phyloP scores from a whole-genome alignment of 257 asterid species.

The Knoxia roxburghii region DNA sequence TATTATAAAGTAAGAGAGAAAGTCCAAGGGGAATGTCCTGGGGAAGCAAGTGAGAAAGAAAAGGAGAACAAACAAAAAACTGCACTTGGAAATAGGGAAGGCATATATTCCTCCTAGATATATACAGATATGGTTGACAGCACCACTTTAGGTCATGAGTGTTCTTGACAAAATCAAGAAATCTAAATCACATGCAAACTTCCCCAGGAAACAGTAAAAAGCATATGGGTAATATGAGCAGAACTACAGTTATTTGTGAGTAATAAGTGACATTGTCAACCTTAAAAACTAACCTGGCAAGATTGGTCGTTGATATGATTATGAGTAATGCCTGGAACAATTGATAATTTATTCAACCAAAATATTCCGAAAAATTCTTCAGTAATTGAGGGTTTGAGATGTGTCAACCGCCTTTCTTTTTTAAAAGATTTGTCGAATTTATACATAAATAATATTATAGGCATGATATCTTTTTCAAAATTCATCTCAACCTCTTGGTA shows the following conservation, averaged over 20 bases:
- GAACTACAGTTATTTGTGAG: background rate
- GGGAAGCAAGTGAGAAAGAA: slow-evolving; percentile 12
- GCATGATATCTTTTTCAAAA: no score
- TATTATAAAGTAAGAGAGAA: background rate
- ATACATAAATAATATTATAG: no score
- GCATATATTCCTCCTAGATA: slow-evolving; percentile 29
- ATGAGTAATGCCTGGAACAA: background rate
- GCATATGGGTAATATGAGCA: background rate
- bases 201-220: background rate
- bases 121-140: no score
- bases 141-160: slow-evolving; percentile 1
- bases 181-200: background rate
- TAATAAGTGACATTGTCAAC: background rate
- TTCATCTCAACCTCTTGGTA: no score
- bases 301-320: background rate
- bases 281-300: background rate
- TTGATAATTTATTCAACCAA: no score
- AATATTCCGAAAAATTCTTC: no score
- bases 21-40: background rate
- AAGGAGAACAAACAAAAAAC: slow-evolving; percentile 20
- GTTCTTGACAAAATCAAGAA: slow-evolving; percentile 12
- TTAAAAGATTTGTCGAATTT: no score
- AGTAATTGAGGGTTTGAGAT: no score
- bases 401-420: no score
- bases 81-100: slow-evolving; percentile 10